These are phyloP conservation scores for Sporothrix luriei DNA, from an alignment of 2,329 filamentous ascomycete species.

Conservation along the genomic window DNA sequence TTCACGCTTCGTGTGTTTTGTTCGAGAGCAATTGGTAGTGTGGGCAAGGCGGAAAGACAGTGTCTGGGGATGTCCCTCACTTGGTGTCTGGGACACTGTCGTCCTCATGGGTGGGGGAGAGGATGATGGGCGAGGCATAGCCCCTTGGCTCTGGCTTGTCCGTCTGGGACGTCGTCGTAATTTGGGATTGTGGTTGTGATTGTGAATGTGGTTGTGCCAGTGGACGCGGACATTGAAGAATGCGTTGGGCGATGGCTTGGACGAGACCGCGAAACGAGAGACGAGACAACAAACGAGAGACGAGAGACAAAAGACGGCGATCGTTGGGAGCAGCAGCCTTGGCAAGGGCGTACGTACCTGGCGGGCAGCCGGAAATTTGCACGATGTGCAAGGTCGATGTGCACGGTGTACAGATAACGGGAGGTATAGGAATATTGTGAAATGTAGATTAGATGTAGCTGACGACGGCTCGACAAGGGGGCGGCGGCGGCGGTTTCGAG, in stretches of 20 bases:
- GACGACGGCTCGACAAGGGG: slow-evolving; percentile 1
- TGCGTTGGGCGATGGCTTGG: neutral
- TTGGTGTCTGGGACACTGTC: slow-evolving; percentile 28
- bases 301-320: neutral
- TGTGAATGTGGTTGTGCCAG: slow-evolving; percentile 19
- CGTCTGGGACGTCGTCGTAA: neutral
- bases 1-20: too few relatives aligned
- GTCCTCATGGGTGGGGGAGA: slow-evolving; percentile 28
- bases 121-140: slow-evolving; percentile 18
- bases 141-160: slow-evolving; percentile 28
- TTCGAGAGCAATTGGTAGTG: neutral
- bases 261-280: slow-evolving; percentile 11
- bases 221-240: slow-evolving; percentile 17
- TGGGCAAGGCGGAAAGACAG: neutral
- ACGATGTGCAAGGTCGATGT: neutral
- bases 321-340: slow-evolving; percentile 23
- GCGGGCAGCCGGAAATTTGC: slow-evolving; percentile 19
- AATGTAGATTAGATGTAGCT: neutral
- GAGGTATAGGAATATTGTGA: neutral
- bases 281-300: neutral
- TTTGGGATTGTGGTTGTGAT: neutral
- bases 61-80: slow-evolving; percentile 10
- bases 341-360: slow-evolving; percentile 33
- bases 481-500: neutral
- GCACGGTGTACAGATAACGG: neutral